Base-by-base conservation (phyloP, 208 protist genomes). In the Phytomonas francai region DNA sequence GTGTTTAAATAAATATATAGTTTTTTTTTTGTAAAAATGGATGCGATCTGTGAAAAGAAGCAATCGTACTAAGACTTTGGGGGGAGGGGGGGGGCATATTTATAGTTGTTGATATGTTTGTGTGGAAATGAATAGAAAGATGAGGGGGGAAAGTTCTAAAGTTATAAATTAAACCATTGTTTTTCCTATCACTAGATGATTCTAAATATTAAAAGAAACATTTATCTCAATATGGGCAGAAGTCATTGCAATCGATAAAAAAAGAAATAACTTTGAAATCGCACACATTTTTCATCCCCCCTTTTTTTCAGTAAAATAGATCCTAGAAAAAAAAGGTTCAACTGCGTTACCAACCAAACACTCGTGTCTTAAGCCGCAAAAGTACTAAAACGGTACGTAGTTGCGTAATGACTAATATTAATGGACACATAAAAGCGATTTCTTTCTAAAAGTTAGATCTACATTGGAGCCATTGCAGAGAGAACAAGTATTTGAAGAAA, bases 401-500 rank as follows among this genome's bases (percentile, higher is more conserved):
- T 9, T 49, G 39, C 39, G 16, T 49, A 49, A 49, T 49, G 39
- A 49, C 39, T 19, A 49, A 22, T 49, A 49, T 49, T 19, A 49
- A 49, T 49, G 39, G 16, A 3, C 16, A 49, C 39, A 49, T 49
- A 19, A 49, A 6, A 49, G 4, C 39, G 12, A 19, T 19, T 19
- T 22, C 16, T 49, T 49, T 49, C 12, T 19, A 49, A 3, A 22
- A 9, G 39, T 19, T 19, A 62, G 12, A 62, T 22, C 12, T 22
- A 42, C 34, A 62, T n/a, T 62, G 58, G 16, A 2, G 12, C 2
- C 1, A 62, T 62, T 62, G 14, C 34, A 2, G 34, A 42, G 14
- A 42, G 34, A 62, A 22, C 34, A 62, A 62, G 34, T 19, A 12
- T 22, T 62, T 9, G 31, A 42, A 62, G 34, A 62, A 62, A 33